Base-by-base conservation (phyloP, 1,284 basidiomycete species). In the Trametes polyzona region DNA sequence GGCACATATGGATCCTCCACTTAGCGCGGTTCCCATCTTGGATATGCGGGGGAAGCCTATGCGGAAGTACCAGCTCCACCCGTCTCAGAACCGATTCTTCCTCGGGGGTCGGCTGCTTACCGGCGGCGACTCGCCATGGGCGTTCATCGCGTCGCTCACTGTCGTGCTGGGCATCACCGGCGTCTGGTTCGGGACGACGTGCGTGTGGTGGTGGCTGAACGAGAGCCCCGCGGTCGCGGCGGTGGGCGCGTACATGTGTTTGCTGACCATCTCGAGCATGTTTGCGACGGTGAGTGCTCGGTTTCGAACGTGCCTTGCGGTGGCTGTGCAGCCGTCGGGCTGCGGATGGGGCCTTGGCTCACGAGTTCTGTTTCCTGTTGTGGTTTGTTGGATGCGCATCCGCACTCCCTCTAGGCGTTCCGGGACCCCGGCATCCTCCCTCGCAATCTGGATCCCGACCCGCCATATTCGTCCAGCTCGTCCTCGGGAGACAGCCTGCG, bases 361-460 rank as follows among this genome's bases (percentile, higher is more conserved):
- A 55, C 52, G 58, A 42, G 55, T 49, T 43, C 54, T 57, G 54
- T 61, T 44, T 49, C 42, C 54, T 57, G 54, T 61, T 44, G 54
- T 50, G 23, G 49, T 30, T 24, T 43, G 19, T 61, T 49, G 44
- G 32, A 44, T 39, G 57, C 37, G 61, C 59, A 65, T 71, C 43
- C 70, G 64, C 58, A n/a, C n/a, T n/a, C n/a, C n/a, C n/a, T n/a
- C n/a, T n/a, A 92, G 78, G 89, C 93, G 4, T 87, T 89, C 64
- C 82, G 85, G 47, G 95, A 98, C 72, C 95, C 95, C 44, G 95
- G 94, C 5, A 94, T 97, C 58, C 74, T 98, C 26, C 95, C 95
- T 10, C 83, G 94, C 3, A 78, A 89, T 69, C 75, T 97, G 44
- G 95, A 97, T 75, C 87, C 82, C 21, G 85, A 92, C 60, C 94